phyloP scores from a whole-genome alignment of 2,329 filamentous ascomycete genomes.

The Microsporum audouinii region DNA sequence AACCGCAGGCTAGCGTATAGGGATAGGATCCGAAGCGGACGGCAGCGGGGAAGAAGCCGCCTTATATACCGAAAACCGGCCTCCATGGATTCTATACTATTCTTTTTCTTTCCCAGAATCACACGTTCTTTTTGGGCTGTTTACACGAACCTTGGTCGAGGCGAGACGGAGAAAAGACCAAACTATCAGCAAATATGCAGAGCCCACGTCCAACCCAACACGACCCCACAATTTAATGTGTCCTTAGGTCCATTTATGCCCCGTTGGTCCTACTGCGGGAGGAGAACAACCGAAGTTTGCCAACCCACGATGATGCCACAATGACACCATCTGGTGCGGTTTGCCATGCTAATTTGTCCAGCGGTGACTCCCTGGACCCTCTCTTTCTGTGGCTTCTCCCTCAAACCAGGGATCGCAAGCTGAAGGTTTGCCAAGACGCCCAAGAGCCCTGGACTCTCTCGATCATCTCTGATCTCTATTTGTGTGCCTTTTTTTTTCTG shows the following conservation, averaged over 20 bases:
- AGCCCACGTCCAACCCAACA: not conserved
- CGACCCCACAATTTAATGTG: slow-evolving; percentile 2
- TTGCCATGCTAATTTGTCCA: not conserved
- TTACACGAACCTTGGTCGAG: not conserved
- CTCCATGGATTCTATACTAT: not conserved
- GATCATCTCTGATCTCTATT: not conserved
- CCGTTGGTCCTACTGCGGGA: not conserved
- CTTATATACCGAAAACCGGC: not conserved
- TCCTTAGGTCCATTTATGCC: not conserved
- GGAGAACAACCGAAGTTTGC: not conserved
- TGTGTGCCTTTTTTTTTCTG: not conserved
- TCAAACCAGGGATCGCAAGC: not conserved
- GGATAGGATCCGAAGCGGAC: not conserved
- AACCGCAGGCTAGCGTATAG: not conserved
- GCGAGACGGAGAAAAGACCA: not conserved
- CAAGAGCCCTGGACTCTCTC: not conserved
- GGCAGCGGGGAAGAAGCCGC: not conserved
- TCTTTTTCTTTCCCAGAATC: not conserved
- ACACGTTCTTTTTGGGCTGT: not conserved
- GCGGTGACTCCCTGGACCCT: not conserved
- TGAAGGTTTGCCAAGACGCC: not conserved
- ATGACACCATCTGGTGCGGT: slow-evolving; percentile 3
- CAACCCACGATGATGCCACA: not conserved
- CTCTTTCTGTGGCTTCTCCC: not conserved
- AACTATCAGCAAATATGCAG: not conserved